Conservation (phyloP, 306 rosid species). For the Gastrolobium villosum region DNA sequence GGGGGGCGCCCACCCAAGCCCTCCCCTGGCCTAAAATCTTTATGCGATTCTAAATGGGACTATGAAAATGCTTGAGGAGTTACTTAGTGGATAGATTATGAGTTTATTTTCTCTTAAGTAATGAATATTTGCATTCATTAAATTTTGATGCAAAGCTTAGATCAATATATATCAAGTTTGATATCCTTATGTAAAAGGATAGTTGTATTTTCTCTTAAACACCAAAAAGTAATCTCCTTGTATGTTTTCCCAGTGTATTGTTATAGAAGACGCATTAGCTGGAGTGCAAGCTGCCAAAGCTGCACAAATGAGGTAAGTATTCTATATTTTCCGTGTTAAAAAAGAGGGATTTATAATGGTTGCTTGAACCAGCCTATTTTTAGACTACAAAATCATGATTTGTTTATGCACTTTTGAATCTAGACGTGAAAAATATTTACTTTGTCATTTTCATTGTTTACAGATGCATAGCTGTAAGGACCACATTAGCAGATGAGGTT, state of each 20-base stretch:
- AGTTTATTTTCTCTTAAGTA: conserved; percentile 15
- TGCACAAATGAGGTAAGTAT: conserved; percentile 88
- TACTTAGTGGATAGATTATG: conserved; percentile 15
- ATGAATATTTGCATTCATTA: conserved; percentile 20
- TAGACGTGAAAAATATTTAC: conserved; percentile 23
- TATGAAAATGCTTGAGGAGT: conserved; percentile 10
- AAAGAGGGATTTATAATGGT: conserved; percentile 6
- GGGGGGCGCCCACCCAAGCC: no score
- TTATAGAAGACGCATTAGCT: conserved; percentile 95
- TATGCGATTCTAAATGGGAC: conserved; percentile 5
- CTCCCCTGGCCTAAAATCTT: conserved; percentile 5
- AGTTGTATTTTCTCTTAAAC: conserved; percentile 34
- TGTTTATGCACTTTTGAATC: conserved; percentile 27
- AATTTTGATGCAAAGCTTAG: conserved; percentile 34
- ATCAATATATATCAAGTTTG: conserved; percentile 4
- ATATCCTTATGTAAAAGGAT: conserved; percentile 35
- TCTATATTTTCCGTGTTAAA: conserved; percentile 3
- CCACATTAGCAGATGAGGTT: conserved; percentile 83
- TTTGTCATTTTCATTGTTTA: conserved; percentile 46
- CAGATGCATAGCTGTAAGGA: conserved; percentile 93
- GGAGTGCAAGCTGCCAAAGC: conserved; percentile 98
- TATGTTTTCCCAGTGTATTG: conserved; percentile 75
- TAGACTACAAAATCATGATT: conserved; percentile 7
- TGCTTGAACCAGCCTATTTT: conserved; percentile 33
- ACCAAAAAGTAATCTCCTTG: conserved; percentile 26